Conservation (phyloP, 2,329 filamentous ascomycete species). For the Arthrobotrys sinensis region DNA sequence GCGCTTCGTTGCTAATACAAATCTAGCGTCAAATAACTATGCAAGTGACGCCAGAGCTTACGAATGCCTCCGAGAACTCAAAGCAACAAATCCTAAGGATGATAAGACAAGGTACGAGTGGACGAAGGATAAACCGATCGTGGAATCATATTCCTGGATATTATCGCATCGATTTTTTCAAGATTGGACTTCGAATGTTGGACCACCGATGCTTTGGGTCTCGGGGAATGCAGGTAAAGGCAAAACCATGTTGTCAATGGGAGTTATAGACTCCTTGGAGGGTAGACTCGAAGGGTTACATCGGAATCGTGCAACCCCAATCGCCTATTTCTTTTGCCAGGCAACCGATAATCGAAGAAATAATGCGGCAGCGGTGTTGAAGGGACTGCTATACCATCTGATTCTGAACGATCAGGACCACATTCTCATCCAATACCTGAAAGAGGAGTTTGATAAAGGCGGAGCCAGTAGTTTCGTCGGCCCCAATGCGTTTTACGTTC, state of each 20-base stretch:
- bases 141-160: not conserved
- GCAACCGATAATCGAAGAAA: slow-evolving; percentile 4
- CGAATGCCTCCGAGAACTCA: not conserved
- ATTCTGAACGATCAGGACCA: too few relatives aligned
- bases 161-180: slow-evolving; percentile 63
- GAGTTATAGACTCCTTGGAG: slow-evolving; percentile 66
- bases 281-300: too few relatives aligned
- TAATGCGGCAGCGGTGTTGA: not conserved
- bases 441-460: not conserved
- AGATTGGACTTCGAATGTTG: slow-evolving; percentile 63
- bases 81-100: not conserved
- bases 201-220: slow-evolving; percentile 66
- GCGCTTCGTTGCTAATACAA: not conserved
- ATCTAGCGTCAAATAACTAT: not conserved
- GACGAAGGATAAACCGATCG: not conserved
- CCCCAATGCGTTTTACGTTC: not conserved
- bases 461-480: not conserved
- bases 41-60: not conserved
- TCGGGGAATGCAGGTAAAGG: slow-evolving; percentile 67
- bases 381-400: slow-evolving; percentile 8
- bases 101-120: not conserved
- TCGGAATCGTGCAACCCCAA: slow-evolving; percentile 61
- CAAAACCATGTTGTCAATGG: slow-evolving; percentile 69
- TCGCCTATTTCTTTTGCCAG: slow-evolving; percentile 55
- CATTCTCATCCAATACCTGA: not conserved